Conservation (phyloP, 805 yeast species). For the Candida khao-thaluensis region DNA sequence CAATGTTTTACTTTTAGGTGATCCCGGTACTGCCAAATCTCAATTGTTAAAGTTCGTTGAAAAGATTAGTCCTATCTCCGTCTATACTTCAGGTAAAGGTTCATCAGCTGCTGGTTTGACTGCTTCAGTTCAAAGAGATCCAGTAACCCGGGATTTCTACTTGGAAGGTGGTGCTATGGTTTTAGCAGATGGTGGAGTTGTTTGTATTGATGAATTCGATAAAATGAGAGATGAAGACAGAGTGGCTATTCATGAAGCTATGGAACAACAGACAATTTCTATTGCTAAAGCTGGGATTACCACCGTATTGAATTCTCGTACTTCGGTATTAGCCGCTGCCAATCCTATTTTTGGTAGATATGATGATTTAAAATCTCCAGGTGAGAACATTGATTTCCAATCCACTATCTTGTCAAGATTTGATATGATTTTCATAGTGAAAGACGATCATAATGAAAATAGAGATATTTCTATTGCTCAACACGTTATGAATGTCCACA, state of each 20-base stretch:
- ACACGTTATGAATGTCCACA: conserved; percentile 93
- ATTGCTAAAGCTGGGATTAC: conserved; percentile 99
- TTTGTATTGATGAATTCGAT: conserved; percentile 98
- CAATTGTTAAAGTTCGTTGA: conserved; percentile 94
- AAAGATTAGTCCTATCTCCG: conserved; percentile 89
- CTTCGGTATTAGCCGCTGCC: conserved; percentile 96
- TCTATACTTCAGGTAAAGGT: conserved; percentile 98
- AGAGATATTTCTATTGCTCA: conserved; percentile 88
- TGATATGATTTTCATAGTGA: conserved; percentile 97
- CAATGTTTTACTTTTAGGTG: conserved; percentile 89
- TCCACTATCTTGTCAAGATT: conserved; percentile 95
- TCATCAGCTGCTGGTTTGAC: conserved; percentile 99
- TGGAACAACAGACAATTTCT: conserved; percentile 99
- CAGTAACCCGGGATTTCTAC: conserved; percentile 84
- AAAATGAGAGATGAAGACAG: conserved; percentile 99
- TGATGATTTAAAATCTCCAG: conserved; percentile 94
- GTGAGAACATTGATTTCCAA: conserved; percentile 97
- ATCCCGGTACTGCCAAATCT: conserved; percentile 99
- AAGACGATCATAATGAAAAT: conserved; percentile 86
- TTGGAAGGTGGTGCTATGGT: conserved; percentile 99
- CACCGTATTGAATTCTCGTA: conserved; percentile 92
- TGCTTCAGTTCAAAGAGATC: conserved; percentile 94
- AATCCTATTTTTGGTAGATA: conserved; percentile 96
- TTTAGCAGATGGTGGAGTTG: conserved; percentile 99
- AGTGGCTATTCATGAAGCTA: conserved; percentile 98